A percentile compares a stretch with the other conserved stretches of the same genome.
These are phyloP conservation scores for Pyrenochaeta sp. DNA, from an alignment of 2,329 filamentous ascomycete genomes.

Conservation along the genomic window DNA sequence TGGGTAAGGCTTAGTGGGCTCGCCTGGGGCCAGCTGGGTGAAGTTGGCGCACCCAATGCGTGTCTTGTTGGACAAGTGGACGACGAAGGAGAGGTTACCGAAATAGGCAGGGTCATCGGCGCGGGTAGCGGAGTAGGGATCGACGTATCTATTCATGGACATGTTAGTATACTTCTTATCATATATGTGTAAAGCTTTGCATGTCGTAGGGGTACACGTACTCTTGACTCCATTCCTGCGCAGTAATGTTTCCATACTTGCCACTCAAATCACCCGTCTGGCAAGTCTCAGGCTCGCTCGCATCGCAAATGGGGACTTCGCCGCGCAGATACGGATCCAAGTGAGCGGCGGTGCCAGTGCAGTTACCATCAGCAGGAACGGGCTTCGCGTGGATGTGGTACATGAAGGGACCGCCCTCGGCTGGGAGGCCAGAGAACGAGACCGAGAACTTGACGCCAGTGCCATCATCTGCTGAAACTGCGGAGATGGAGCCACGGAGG, in stretches of 20 bases:
- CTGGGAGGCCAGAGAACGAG: slow-evolving; percentile 52
- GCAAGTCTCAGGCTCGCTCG: slow-evolving; percentile 49
- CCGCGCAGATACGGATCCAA: slow-evolving; percentile 55
- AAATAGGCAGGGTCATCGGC: slow-evolving; percentile 57
- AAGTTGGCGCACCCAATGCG: slow-evolving; percentile 68
- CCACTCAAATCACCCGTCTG: slow-evolving; percentile 57
- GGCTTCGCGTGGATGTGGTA: slow-evolving; percentile 58
- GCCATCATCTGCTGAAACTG: slow-evolving; percentile 44
- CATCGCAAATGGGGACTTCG: slow-evolving; percentile 50
- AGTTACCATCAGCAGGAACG: slow-evolving; percentile 54
- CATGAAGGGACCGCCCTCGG: slow-evolving; percentile 54
- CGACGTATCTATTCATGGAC: slow-evolving; percentile 51
- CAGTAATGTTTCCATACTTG: slow-evolving; percentile 54
- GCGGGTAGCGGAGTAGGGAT: slow-evolving; percentile 59
- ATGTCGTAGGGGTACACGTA: slow-evolving; percentile 50
- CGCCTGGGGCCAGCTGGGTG: slow-evolving; percentile 62
- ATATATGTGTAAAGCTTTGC: neutral
- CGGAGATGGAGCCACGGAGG: slow-evolving; percentile 48
- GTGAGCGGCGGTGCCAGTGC: slow-evolving; percentile 52
- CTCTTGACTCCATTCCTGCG: slow-evolving; percentile 38
- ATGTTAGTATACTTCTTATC: slow-evolving; percentile 6
- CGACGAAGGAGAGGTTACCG: slow-evolving; percentile 63
- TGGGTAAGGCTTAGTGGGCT: slow-evolving; percentile 44
- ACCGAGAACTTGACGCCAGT: slow-evolving; percentile 53
- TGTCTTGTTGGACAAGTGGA: slow-evolving; percentile 63